Base-by-base conservation (phyloP, 768 basidiomycete species). In the Leccinum sublutescens region DNA sequence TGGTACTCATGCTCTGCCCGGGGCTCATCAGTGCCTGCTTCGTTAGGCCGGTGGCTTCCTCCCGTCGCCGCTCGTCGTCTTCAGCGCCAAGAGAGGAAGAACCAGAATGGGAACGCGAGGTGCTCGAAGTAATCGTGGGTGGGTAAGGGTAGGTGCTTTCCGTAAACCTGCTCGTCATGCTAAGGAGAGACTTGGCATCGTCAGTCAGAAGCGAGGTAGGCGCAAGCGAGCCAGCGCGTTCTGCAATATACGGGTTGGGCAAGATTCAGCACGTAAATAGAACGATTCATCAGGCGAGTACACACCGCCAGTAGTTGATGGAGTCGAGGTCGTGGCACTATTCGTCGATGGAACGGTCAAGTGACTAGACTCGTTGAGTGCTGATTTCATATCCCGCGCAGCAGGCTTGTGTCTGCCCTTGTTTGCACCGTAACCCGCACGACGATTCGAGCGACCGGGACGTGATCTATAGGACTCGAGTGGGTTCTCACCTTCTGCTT, bases 401-500 rank as follows among this genome's bases (percentile, higher is more conserved):
- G 40, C 40, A 59, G 40, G 56, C 25, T 27, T 52, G 29, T 33
- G 55, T n/a, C n/a, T 7, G 19, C 11, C 12, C 57, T 58, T 61
- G 43, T 63, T 64, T 34, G 57, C 27, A 33, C 50, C 40, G 33
- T 58, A 64, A 10, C 12, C 52, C 14, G 50, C 12, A 40, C 60
- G 55, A 40, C 19, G 31, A 29, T 61, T 62, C 50, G 60, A 51
- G 34, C 51, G 64, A 40, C 60, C 29, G 34, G 63, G 54, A 33
- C 61, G 65, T 6, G 62, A 63, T 50, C 64, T 71, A 21, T 63
- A 72, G 2, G 69, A 67, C 12, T 77, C 74, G 57, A 75, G 72
- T n/a, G 72, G 74, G 63, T 78, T 82, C 72, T 97, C 95, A 25
- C 95, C 95, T 73, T 99, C 95, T 34, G 94, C 90, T 64, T 89